Evolutionary conservation across 179 eudicot species (phyloP), one percentile per base, ranked within the genome.

Genomic region (Silene noctiflora): DNA sequence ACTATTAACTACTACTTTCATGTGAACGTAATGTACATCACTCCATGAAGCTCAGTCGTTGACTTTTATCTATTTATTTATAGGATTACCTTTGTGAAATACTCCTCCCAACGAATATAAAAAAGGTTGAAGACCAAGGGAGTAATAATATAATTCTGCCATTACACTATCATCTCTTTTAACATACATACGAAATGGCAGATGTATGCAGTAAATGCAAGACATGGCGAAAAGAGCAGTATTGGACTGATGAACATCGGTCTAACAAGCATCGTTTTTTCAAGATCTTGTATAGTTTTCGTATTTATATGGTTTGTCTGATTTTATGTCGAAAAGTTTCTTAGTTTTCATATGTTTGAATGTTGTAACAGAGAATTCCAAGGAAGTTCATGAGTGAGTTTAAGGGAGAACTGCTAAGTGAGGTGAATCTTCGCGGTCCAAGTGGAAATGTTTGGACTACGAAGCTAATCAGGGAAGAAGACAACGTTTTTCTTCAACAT

Each of bases 361-460:
- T 55, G 31, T 33, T 76, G 62, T 4, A 0, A 42, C 79, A 76
- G 79, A 69, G 46, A 59, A 35, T 76, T 58, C 79, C 79, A 8
- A 59, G 22, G 53, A 76, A 68, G 31, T 76, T 76, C 58, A 59
- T 4, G 33, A 20, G 6, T 4, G 74, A 69, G 7, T 76, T 35
- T 20, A 69, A 11, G 42, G 74, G 35, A 19, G 63, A 68, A 13
- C 9, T 76, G 21, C 51, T 5, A 6, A 14, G 39, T 19, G 48
- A n/a, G 67, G 59, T 68, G 58, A 69, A 14, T 7, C 74, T 76
- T 58, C 42, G 59, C 29, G 74, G 79, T 39, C 79, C 79, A 10
- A 76, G 79, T 39, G 79, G 79, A 68, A 69, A 69, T 29, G 9
- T 3, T 0, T 76, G 79, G 74, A 76, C 22, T 29, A 39, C 46